Conservation (phyloP, 202 grass and related monocot species). For the Schoenoplectus triqueter region DNA sequence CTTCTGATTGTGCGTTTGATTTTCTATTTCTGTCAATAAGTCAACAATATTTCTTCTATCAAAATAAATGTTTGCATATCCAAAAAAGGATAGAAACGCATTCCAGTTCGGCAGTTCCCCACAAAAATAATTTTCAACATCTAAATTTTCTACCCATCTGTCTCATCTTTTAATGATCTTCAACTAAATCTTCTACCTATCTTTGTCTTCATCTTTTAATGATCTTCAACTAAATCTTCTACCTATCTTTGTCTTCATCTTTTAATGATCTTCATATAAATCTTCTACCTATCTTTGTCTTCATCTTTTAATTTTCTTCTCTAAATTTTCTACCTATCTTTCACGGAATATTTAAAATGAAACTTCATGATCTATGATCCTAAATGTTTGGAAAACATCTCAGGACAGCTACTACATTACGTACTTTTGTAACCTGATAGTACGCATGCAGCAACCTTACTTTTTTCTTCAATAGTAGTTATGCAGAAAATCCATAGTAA, state of each 20-base stretch:
- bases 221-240: constrained; percentile 4
- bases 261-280: not conserved
- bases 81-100: not conserved
- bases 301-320: not conserved
- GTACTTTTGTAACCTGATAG: not conserved
- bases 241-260: not conserved
- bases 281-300: not conserved
- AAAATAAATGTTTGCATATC: not conserved
- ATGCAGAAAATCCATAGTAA: not conserved
- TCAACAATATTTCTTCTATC: not conserved
- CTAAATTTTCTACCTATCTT: no score
- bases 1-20: constrained; percentile 9
- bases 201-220: not conserved
- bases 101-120: not conserved
- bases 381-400: no score
- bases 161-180: not conserved
- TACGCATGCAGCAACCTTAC: not conserved
- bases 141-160: no score
- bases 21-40: not conserved
- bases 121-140: no score
- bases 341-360: no score
- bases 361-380: no score
- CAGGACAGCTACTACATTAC: no score
- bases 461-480: not conserved
- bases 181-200: not conserved